Evolutionary conservation across 306 rosid genomes (phyloP), one percentile per base, ranked within the genome.

Genomic region (Pyrus betulifolia): DNA sequence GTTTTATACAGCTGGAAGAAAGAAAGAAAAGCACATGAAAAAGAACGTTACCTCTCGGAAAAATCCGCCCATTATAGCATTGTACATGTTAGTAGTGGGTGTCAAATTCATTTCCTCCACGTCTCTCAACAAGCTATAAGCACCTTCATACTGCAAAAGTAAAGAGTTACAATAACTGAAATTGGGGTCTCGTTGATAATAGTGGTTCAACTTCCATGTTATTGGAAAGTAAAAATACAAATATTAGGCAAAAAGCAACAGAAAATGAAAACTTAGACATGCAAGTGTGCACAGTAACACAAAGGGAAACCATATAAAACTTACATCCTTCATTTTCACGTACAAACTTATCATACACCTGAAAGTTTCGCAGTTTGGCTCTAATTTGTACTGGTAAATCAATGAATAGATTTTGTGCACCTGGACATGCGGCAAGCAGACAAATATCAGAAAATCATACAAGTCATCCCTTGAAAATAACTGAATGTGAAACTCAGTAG

Each of bases 11-110:
- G 44, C 19, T 62, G 27, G 57, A 19, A 33, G 55, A 59, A 60
- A 79, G 31, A 42, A 62, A 23, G 45, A 70, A 63, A 11, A 65
- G 79, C 72, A 44, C 61, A 69, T 67, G 51, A 78, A 82, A 75
- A 72, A 86, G 55, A 70, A 76, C 69, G 71, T 61, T 82, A 95
- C 98, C 97, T 92, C 92, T 62, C 96, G 91, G 70, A 89, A 92
- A 87, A 88, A 92, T 68, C 96, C 98, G n/a, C 80, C 90, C 92
- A 95, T 84, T 76, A 95, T 90, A 74, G 91, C 82, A 82, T 95
- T 92, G 88, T 88, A 95, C 92, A 92, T 89, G 84, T 25, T 17
- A 17, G 85, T 2, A 1, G 88, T 84, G 57, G 92, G 87, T 57
- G 45, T 80, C 81, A 89, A 35, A 72, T 83, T 78, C 87, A 80